Conservation (phyloP, 495 filamentous ascomycete genomes). For the Xylaria palmicola region DNA sequence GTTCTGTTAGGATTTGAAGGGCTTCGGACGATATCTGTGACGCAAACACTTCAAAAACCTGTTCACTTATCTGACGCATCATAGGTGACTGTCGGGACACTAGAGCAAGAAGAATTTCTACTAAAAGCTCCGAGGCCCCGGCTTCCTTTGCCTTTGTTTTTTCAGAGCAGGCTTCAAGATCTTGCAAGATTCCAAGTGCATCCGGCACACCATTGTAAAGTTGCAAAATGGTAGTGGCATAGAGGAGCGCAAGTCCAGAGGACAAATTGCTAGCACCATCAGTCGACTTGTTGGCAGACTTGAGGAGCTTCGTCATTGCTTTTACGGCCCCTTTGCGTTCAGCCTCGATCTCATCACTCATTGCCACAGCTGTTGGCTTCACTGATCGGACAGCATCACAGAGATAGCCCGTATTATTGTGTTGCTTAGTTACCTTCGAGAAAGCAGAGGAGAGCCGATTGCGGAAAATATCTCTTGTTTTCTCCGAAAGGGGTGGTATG, state of each 20-base stretch:
- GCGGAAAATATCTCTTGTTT: slow-evolving; percentile 67
- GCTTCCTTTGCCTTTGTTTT: slow-evolving; percentile 57
- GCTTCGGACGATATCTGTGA: slow-evolving; percentile 66
- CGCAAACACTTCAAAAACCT: slow-evolving; percentile 81
- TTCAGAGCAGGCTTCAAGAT: slow-evolving; percentile 69
- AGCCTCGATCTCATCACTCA: slow-evolving; percentile 59
- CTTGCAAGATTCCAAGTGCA: slow-evolving; percentile 70
- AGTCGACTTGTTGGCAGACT: slow-evolving; percentile 48
- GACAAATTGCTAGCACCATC: slow-evolving; percentile 37
- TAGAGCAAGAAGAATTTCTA: slow-evolving; percentile 86
- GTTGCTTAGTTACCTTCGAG: slow-evolving; percentile 65
- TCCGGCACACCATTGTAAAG: slow-evolving; percentile 88
- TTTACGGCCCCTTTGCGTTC: slow-evolving; percentile 63
- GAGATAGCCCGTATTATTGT: slow-evolving; percentile 51
- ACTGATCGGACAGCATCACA: slow-evolving; percentile 49
- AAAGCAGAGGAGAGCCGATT: slow-evolving; percentile 62
- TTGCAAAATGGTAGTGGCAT: slow-evolving; percentile 82
- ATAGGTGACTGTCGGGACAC: slow-evolving; percentile 81
- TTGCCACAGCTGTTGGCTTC: slow-evolving; percentile 54
- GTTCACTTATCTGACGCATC: slow-evolving; percentile 80
- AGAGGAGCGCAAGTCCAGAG: slow-evolving; percentile 74
- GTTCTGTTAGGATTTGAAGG: slow-evolving; percentile 70
- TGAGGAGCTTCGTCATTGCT: slow-evolving; percentile 66
- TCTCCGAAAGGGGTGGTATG: slow-evolving; percentile 52
- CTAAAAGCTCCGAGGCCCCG: slow-evolving; percentile 69